Base-by-base conservation (phyloP, 768 basidiomycete species). In the Hemileccinum rubropunctum region DNA sequence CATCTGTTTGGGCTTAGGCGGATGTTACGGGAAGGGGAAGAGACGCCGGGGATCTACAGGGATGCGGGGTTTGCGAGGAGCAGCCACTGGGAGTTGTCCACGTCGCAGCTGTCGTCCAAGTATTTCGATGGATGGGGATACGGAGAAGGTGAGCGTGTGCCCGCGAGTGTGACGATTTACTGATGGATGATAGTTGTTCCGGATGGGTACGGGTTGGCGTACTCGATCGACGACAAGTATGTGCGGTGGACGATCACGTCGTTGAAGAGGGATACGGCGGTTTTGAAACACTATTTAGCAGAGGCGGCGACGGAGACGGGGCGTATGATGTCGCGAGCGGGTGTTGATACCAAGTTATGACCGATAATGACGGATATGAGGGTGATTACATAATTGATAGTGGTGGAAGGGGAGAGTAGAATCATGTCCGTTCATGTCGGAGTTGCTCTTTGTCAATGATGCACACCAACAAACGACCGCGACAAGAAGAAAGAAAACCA, bases 111-210 rank as follows among this genome's bases (percentile, higher is more conserved):
- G 50, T 86, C 84, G 43, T 86, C 82, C 38, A 76, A 75, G 44
- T 94, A 78, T 67, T 73, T 99, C 30, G 91, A 95, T 58, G 93
- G 93, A 18, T 98, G 95, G 95, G 97, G 95, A 13, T 98, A 98
- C 64, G 93, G 94, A 8, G 91, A 95, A 79, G 90, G 90, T 91
- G 51, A 56, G 53, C 33, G n/a, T 0, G 27, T 26, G 51, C 10
- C 7, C 14, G 35, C 8, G 15, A 1, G 32, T 14, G 30, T 4
- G 36, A 10, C 28, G n/a, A n/a, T 20, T 8, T 38, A 61, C 60
- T 61, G 50, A 51, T n/a, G 7, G 17, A 1, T 7, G 4, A 14
- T 52, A 88, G 95, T 98, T 26, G 94, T 97, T 0, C 78, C 83
- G 1, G 91, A 95, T 56, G 95, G 95, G 4, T 95, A 91, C 61